Conservation (phyloP, 495 filamentous ascomycete genomes). For the Podospora sp. region DNA sequence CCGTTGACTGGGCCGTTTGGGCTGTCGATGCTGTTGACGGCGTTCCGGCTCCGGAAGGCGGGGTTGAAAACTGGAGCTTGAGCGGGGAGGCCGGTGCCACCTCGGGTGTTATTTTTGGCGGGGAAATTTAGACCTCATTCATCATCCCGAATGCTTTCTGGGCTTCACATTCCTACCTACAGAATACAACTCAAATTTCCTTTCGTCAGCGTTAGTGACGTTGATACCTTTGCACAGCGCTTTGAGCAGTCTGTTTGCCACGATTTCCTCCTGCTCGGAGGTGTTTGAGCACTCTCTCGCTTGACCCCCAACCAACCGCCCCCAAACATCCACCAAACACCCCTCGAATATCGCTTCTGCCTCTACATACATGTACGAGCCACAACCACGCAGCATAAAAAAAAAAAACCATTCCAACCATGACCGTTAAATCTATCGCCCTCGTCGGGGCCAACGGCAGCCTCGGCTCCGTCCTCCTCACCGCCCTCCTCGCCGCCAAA, state of each 20-base stretch:
- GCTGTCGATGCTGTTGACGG: constrained; percentile 29
- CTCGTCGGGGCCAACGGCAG: constrained; percentile 44
- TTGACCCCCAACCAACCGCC: too few relatives aligned
- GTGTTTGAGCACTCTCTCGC: too few relatives aligned
- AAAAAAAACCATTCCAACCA: background rate
- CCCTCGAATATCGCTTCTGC: background rate
- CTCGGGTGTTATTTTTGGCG: too few relatives aligned
- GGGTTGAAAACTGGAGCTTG: constrained; percentile 5
- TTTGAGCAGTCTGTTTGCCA: too few relatives aligned
- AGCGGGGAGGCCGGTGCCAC: background rate
- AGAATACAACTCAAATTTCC: background rate
- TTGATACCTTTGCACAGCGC: too few relatives aligned
- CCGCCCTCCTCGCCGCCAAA: constrained; percentile 34
- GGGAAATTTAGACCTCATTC: background rate
- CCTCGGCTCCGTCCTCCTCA: constrained; percentile 41
- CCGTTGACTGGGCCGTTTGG: constrained; percentile 29
- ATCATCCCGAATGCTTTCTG: background rate
- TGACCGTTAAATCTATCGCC: constrained; percentile 28
- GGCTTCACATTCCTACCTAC: background rate
- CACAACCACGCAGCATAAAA: background rate
- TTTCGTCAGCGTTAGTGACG: background rate
- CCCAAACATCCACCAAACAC: background rate
- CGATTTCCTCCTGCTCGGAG: too few relatives aligned
- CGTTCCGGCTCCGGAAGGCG: constrained; percentile 32
- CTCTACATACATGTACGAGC: background rate